Evolutionary conservation across 73 alveolate species (phyloP).

Genomic region (Breviolum minutum): DNA sequence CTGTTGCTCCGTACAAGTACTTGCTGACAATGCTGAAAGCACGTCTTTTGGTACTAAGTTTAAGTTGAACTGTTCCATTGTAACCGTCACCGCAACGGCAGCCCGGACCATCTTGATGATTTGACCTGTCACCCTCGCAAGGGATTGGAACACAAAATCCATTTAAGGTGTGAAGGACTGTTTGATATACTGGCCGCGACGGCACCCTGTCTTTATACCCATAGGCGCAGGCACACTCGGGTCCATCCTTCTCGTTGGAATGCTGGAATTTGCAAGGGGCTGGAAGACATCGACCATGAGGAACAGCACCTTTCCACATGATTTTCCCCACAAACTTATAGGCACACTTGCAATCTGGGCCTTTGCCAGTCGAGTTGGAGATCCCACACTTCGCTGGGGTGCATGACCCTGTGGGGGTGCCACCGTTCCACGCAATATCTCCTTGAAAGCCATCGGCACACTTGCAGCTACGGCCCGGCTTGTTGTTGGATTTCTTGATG

Average conservation of each 20-base stretch:
- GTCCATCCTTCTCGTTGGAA: neutral
- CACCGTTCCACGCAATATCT: no score
- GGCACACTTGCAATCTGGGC: no score
- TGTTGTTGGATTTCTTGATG: neutral
- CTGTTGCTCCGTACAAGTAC: neutral
- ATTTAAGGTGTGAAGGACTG: neutral
- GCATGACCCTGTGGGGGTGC: no score
- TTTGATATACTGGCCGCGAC: neutral
- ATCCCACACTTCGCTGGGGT: no score
- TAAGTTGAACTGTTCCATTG: neutral
- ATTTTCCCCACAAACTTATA: neutral
- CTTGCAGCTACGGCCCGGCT: neutral
- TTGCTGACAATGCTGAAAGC: neutral
- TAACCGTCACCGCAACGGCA: neutral
- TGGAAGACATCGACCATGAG: neutral
- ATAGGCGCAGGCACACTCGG: neutral
- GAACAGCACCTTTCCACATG: neutral
- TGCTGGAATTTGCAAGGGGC: neutral
- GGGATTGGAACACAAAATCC: neutral
- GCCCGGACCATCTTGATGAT: neutral
- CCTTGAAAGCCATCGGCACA: neutral
- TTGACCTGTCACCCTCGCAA: neutral
- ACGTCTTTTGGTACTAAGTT: no score
- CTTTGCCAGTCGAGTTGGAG: no score
- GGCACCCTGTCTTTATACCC: neutral